phyloP scores from a whole-genome alignment of 2,329 filamentous ascomycete species.

The Calonectria leucothoes region DNA sequence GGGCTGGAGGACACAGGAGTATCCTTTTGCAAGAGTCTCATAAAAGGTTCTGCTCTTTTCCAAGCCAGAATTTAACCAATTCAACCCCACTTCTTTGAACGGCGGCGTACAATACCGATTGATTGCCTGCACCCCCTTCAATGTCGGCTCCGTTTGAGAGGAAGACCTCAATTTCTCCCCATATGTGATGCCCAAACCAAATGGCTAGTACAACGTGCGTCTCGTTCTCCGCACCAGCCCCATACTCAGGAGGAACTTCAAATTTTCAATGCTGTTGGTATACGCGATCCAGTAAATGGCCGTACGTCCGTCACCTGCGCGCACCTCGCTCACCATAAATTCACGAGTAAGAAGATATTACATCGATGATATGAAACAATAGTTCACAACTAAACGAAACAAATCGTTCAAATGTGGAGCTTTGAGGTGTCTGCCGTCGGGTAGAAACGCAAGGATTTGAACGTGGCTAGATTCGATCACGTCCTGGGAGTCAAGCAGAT shows the following conservation, averaged over 20 bases:
- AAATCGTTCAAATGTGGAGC: neutral
- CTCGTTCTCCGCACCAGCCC: neutral
- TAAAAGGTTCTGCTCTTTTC: neutral
- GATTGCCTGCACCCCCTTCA: neutral
- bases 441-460: neutral
- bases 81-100: accelerated
- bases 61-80: neutral
- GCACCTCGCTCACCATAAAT: neutral
- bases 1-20: neutral
- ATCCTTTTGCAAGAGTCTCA: neutral
- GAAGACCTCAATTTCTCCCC: neutral
- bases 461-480: accelerated
- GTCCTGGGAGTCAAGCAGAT: neutral
- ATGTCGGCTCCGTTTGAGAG: neutral
- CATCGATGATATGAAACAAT: neutral
- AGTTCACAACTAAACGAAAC: neutral
- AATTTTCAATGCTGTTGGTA: neutral
- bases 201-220: neutral
- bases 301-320: accelerated
- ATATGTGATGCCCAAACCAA: neutral
- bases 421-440: neutral
- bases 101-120: neutral
- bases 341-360: neutral
- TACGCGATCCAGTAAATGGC: neutral
- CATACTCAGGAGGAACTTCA: neutral